These are phyloP conservation scores for Moringa oleifera DNA, from an alignment of 345 rosid species.

Conservation along the genomic window DNA sequence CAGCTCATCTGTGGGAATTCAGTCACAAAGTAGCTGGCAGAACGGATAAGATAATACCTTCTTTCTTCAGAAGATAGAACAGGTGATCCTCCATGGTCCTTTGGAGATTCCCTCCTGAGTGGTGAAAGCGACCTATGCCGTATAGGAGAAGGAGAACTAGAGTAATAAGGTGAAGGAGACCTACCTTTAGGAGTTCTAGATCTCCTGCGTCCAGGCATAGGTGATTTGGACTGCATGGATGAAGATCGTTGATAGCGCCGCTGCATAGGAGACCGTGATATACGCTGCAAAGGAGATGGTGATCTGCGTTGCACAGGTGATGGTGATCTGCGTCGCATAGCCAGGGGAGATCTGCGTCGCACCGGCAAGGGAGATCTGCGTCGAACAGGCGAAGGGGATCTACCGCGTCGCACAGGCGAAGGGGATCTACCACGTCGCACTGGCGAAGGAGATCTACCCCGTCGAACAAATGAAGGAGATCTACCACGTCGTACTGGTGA, in stretches of 20 bases:
- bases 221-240: constrained; percentile 31
- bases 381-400: constrained; percentile 32
- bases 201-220: constrained; percentile 30
- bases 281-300: constrained; percentile 24
- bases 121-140: constrained; percentile 41
- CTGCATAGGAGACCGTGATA: constrained; percentile 31
- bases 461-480: constrained; percentile 32
- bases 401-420: constrained; percentile 16
- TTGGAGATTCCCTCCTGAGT: constrained; percentile 27
- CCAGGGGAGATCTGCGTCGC: constrained; percentile 23
- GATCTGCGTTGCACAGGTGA: constrained; percentile 22
- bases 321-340: constrained; percentile 27
- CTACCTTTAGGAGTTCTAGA: constrained; percentile 33
- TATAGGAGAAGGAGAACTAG: constrained; percentile 46
- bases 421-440: constrained; percentile 34
- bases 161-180: constrained; percentile 33
- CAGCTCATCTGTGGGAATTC: not conserved
- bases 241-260: constrained; percentile 35
- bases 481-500: constrained; percentile 26
- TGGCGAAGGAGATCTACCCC: constrained; percentile 33
- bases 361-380: constrained; percentile 38
- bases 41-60: constrained; percentile 34
- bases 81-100: constrained; percentile 36
- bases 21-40: not conserved
- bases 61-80: constrained; percentile 37